Conservation (phyloP, 208 protist genomes). For the Leishmania braziliensis region DNA sequence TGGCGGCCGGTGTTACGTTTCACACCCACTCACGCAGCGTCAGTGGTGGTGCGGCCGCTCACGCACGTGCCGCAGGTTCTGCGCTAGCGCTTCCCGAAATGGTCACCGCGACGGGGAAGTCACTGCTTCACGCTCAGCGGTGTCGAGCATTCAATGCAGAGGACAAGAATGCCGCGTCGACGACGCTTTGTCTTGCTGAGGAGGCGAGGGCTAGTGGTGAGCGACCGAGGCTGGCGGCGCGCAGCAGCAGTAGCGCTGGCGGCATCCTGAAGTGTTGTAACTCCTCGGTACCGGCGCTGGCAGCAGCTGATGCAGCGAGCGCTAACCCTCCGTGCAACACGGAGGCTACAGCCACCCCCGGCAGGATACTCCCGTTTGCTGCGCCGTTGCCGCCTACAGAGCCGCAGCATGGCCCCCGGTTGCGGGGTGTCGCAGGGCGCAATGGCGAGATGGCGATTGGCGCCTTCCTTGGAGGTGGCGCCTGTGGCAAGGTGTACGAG, state of each 20-base stretch:
- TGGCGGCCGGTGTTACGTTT: neutral
- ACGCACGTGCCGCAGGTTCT: neutral
- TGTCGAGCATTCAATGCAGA: neutral
- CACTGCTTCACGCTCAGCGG: neutral
- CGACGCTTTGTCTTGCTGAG: neutral
- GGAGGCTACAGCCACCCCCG: neutral
- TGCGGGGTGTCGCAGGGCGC: conserved; percentile 58
- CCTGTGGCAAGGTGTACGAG: conserved; percentile 89
- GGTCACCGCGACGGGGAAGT: neutral
- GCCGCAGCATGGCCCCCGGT: conserved; percentile 45
- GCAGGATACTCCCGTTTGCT: conserved; percentile 22
- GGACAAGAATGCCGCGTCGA: neutral
- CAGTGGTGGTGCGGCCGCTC: neutral
- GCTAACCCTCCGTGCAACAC: neutral
- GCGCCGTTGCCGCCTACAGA: conserved; percentile 56
- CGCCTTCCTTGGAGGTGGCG: conserved; percentile 82
- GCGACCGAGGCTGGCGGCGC: neutral
- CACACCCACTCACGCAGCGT: neutral
- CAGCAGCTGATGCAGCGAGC: neutral
- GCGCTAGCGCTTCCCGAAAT: neutral
- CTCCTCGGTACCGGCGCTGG: neutral
- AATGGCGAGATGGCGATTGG: conserved; percentile 76
- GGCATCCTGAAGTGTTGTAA: neutral
- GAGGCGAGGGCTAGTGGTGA: neutral
- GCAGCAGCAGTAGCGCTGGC: neutral